Evolutionary conservation across 225 moss, liverwort and hornwort species (phyloP), one percentile per base, ranked within the genome.

Genomic region (Physcomitrellopsis africana): DNA sequence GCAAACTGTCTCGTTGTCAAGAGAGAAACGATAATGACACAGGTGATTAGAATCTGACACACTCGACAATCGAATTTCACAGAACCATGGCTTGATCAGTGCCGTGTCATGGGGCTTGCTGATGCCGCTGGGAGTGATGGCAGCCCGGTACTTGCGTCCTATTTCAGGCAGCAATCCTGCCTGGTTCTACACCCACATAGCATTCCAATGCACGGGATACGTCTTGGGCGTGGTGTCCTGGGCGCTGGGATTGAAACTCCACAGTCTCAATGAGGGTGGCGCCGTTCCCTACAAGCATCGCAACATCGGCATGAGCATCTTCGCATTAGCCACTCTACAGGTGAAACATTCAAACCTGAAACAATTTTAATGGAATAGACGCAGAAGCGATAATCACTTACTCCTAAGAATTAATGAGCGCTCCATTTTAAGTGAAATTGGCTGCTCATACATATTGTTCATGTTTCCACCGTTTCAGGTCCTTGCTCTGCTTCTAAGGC

Each of bases 101-200:
- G 82, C 86, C 0, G 77, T 94, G 1, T 73, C 86, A 0, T 96
- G 96, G 96, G 96, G 96, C 5, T 32, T 92, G 11, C 10, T 96
- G 69, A 79, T 96, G 42, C 96, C 96, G 1, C 24, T 96, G 29
- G 96, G 96, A 60, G 32, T 94, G 1, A 86, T 96, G 86, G 77
- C 85, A 32, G 94, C 94, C 12, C 83, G 96, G 24, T 96, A 92
- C 77, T 81, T 92, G 70, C 86, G 89, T 11, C 96, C 91, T 0
- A 86, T 94, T 63, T 81, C 81, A 8, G 58, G 86, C 0, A 82
- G 79, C 77, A 72, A 87, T 59, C 84, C 89, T 9, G 44, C 81
- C 1, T 96, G 96, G 96, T 90, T 96, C 72, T 94, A 89, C 69
- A 64, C 87, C 1, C 96, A 96, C 3, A 85, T 96, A 47, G n/a